Evolutionary conservation across 2,329 filamentous ascomycete species (phyloP).

Genomic region (Colletotrichum plurivorum): DNA sequence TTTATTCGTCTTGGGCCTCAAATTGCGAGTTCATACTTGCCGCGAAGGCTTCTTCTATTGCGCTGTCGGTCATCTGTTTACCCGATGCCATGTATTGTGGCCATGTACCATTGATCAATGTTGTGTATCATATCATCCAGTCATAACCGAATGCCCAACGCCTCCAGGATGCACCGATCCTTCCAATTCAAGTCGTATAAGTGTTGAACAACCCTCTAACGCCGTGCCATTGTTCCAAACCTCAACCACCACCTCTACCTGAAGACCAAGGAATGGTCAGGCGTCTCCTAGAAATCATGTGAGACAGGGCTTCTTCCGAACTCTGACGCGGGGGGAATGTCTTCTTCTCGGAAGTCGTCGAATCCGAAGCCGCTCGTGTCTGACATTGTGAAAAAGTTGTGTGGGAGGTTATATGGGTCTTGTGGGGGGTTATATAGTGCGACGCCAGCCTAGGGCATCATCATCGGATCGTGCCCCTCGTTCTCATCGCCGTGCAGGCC

Average conservation of each 20-base stretch:
- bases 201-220: constrained; percentile 4
- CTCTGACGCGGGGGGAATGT: no score
- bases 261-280: background rate
- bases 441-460: constrained; percentile 27
- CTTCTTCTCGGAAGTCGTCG: no score
- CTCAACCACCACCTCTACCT: background rate
- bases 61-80: constrained; percentile 29
- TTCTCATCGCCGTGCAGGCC: constrained; percentile 51
- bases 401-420: no score
- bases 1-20: no score
- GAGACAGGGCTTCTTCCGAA: no score
- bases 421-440: no score
- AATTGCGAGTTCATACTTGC: constrained; percentile 1
- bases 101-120: background rate
- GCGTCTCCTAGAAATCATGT: background rate
- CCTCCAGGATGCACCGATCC: constrained; percentile 9
- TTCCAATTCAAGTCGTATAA: constrained; percentile 1
- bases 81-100: constrained; percentile 14
- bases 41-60: constrained; percentile 28
- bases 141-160: constrained; percentile 24
- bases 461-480: constrained; percentile 37
- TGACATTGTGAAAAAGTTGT: no score
- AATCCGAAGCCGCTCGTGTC: no score
- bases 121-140: constrained; percentile 25
- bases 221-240: constrained; percentile 1